These are phyloP conservation scores for Aspergillus spinulosporus DNA, from an alignment of 2,329 filamentous ascomycete species.

Conservation along the genomic window DNA sequence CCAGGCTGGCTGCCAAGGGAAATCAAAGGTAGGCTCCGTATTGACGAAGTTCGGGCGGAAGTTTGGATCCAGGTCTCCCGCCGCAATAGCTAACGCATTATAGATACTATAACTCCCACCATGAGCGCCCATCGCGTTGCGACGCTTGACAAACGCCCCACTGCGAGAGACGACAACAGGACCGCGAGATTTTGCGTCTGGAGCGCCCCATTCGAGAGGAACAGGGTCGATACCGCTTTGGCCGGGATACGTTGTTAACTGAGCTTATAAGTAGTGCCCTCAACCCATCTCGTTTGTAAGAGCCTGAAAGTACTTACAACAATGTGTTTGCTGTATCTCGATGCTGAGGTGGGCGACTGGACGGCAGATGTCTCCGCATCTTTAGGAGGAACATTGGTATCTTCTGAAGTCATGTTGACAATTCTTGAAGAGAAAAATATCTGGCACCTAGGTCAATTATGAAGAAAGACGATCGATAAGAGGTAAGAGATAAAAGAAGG, in stretches of 20 bases:
- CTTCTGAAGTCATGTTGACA: conserved; percentile 26
- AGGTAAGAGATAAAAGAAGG: conserved; percentile 5
- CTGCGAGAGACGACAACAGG: conserved; percentile 74
- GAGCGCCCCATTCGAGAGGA: conserved; percentile 80
- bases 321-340: conserved; percentile 37
- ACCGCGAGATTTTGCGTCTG: conserved; percentile 72
- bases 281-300: too few species aligned
- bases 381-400: conserved; percentile 15
- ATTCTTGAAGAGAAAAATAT: not conserved
- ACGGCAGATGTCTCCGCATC: conserved; percentile 22
- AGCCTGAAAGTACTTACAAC: conserved; percentile 27
- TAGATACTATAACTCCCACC: conserved; percentile 97
- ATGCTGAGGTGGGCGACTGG: conserved; percentile 23
- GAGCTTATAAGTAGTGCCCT: conserved; percentile 16
- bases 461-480: not conserved
- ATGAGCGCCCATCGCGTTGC: conserved; percentile 64
- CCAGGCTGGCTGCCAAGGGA: conserved; percentile 90
- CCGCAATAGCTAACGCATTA: conserved; percentile 87
- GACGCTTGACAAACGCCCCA: conserved; percentile 33
- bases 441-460: not conserved
- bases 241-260: conserved; percentile 80
- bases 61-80: conserved; percentile 79
- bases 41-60: conserved; percentile 79
- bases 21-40: conserved; percentile 85
- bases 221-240: conserved; percentile 94